These are phyloP conservation scores for Ustilago cynodontis DNA, from an alignment of 1,284 basidiomycete species.

Conservation along the genomic window DNA sequence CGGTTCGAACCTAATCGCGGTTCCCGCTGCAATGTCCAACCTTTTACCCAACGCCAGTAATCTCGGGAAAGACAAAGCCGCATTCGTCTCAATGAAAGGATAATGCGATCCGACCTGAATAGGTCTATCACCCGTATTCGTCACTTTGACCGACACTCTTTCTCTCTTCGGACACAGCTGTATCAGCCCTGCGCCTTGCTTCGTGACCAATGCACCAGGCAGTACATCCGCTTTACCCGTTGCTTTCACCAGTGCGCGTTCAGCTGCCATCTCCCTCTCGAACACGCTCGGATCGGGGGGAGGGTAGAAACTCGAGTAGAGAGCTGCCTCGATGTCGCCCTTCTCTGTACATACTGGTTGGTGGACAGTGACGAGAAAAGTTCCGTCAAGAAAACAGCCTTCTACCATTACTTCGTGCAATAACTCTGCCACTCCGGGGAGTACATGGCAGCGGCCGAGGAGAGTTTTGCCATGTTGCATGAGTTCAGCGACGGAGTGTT, in stretches of 20 bases:
- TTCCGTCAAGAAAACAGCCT: constrained; percentile 66
- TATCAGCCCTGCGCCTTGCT: constrained; percentile 73
- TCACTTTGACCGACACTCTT: constrained; percentile 81
- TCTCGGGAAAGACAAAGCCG: constrained; percentile 85
- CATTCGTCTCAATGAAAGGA: constrained; percentile 88
- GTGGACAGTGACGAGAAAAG: constrained; percentile 73
- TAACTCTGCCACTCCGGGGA: constrained; percentile 74
- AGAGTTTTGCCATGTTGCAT: constrained; percentile 82
- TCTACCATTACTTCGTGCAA: constrained; percentile 70
- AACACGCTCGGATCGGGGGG: constrained; percentile 76
- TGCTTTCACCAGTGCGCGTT: constrained; percentile 6
- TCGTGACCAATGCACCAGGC: constrained; percentile 57
- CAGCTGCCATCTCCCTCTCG: neutral
- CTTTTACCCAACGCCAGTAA: constrained; percentile 82
- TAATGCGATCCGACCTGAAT: constrained; percentile 83
- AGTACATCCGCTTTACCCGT: constrained; percentile 23
- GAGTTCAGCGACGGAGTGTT: constrained; percentile 85
- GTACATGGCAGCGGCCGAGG: constrained; percentile 89
- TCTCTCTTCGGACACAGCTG: constrained; percentile 80
- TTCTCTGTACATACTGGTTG: constrained; percentile 82
- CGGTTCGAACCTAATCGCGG: constrained; percentile 96
- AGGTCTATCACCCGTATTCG: constrained; percentile 92
- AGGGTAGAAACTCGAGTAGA: constrained; percentile 94
- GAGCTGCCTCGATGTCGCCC: constrained; percentile 82
- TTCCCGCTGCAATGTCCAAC: constrained; percentile 92